Percentiles rank a stretch among this genome's conserved stretches.
phyloP scores from a whole-genome alignment of 257 asterid species.

The Solanum medicagineum region DNA sequence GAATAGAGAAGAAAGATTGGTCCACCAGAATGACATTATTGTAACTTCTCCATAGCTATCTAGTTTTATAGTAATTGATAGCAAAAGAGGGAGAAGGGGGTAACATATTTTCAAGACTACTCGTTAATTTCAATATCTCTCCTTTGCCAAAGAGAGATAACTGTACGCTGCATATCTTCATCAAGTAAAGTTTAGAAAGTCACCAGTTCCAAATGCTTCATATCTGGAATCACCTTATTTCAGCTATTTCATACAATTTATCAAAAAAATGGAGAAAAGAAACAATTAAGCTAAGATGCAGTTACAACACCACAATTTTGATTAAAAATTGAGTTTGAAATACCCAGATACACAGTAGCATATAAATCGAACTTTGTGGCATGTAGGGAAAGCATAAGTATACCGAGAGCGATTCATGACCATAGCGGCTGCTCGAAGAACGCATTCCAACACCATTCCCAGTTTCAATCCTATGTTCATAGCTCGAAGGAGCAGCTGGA shows the following conservation, averaged over 20 bases:
- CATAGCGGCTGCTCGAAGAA: constrained; percentile 54
- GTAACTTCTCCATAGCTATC: background rate
- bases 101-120: background rate
- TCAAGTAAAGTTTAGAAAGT: background rate
- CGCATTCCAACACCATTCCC: constrained; percentile 50
- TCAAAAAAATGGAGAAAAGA: background rate
- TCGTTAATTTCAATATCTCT: background rate
- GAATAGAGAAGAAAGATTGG: background rate
- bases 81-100: background rate
- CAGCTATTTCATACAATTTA: background rate
- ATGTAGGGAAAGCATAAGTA: constrained; percentile 1
- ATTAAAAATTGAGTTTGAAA: background rate
- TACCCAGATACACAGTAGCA: background rate
- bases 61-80: background rate
- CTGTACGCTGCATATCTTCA: background rate
- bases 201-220: background rate
- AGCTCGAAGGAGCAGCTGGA: constrained; percentile 43
- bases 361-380: background rate
- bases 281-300: background rate
- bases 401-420: constrained; percentile 65
- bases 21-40: background rate
- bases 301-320: background rate
- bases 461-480: constrained; percentile 61
- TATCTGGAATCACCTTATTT: background rate
- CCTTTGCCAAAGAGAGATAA: background rate